Evolutionary conservation across 2,329 filamentous ascomycete species (phyloP).

Genomic region (Pseudophaeomoniella oleicola): DNA sequence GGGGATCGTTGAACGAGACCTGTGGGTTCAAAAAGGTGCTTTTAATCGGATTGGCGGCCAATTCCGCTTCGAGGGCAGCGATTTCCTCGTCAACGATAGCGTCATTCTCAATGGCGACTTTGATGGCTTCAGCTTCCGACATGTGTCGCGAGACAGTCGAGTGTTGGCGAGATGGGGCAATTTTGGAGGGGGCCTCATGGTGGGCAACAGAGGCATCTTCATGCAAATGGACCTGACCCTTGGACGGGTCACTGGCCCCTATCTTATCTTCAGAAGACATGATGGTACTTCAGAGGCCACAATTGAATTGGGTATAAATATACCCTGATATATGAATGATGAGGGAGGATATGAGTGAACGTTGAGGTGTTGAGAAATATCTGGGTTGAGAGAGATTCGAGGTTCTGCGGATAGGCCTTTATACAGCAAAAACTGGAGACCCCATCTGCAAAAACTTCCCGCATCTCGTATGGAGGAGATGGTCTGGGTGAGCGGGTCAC

Average conservation of each 20-base stretch:
- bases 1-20: conserved; percentile 42
- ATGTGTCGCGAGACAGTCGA: conserved; percentile 8
- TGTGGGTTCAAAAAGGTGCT: conserved; percentile 16
- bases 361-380: no score
- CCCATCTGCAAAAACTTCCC: no score
- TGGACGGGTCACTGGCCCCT: background rate
- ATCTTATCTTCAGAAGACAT: background rate
- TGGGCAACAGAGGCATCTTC: background rate
- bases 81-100: conserved; percentile 17
- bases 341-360: no score
- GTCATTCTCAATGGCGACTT: conserved; percentile 8
- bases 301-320: no score
- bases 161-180: conserved; percentile 1
- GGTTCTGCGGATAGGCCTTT: no score
- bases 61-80: conserved; percentile 16
- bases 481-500: no score
- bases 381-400: no score
- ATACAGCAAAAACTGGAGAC: no score
- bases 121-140: conserved; percentile 10
- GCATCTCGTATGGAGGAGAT: no score
- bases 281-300: no score
- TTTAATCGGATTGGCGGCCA: conserved; percentile 11
- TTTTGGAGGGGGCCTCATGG: background rate
- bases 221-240: background rate
- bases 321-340: no score